Evolutionary conservation across 2,329 filamentous ascomycete genomes (phyloP), one percentile per base, ranked within the genome.

Genomic region (Cordyceps farinosa): DNA sequence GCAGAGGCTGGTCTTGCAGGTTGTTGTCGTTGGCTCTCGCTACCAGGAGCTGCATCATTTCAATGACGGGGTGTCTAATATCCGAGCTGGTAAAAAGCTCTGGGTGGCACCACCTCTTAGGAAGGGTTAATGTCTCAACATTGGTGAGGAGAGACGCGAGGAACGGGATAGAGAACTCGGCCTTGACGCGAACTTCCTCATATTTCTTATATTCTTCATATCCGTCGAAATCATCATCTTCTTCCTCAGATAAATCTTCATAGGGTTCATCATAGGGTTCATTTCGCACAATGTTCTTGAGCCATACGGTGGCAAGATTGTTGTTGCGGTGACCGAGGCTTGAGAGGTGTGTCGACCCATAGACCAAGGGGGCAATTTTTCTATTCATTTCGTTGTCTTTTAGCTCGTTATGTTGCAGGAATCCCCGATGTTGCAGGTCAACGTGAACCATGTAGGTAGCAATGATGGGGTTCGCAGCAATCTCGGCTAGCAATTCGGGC

Each of bases 371-470:
- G 2, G 3, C 13, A 30, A 64, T 48, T 22, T 17, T 34, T 3
- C 30, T 17, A 3, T 30, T 29, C 45, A 42, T 50, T 38, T 30
- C 27, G 34, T 22, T 11, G 15, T 50, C 44, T 3, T 5, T 1
- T 3, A 29, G 11, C n/a, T 48, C 56, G n/a, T 2, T 9, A 3
- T 15, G 3, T 7, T 38, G 7, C 47, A 55, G 3, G 3, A 22
- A 0, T 29, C 0, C 2, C 47, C 29, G 30, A 8, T 8, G 5
- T n/a, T 15, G 22, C 13, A 64, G 22, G 13, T 60, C 27, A 2
- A 59, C 45, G 22, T 64, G 55, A 15, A 64, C 40, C n/a, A 64
- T 64, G 62, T 64, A 64, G 36, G 27, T 7, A 5, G 62, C 55
- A 34, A 64, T 64, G 3, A 22, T 29, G 17, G 56, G 62, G 2